Evolutionary conservation across 176 grass and related monocot species (phyloP), one percentile per base, ranked within the genome.

Genomic region (Oryza brachyantha): DNA sequence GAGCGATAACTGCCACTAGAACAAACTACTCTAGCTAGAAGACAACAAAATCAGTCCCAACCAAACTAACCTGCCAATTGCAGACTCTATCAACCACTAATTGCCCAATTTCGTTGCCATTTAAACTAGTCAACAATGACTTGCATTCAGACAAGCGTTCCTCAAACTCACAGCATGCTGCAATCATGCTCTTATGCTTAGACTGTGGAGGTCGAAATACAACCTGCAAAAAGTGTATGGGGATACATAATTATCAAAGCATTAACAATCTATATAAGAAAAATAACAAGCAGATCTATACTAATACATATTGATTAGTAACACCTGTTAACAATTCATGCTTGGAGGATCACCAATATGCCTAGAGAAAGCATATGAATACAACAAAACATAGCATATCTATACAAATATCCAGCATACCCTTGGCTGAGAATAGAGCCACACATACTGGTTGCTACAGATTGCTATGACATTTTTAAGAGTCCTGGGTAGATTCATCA

Each of bases 11-110:
- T 12, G 16, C 50, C 76, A 14, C 12, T 34, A 77, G 14, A 40
- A 35, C n/a, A 41, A 48, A 59, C 79, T 22, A 14, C 16, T 75
- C 16, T 28, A 62, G n/a, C 73, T 34, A 77, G 45, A 82, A 36
- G 37, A 79, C 40, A 62, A 16, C 31, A 66, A 86, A 84, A 41
- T 59, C 52, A 64, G 64, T 41, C 37, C 26, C 45, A 70, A 61
- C 34, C 75, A 77, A 58, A 75, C 74, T 59, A 70, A 97, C 90
- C 93, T 97, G 94, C 86, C 94, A 97, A 79, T 88, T 94, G 76
- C 89, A 94, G 24, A 88, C 79, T 77, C 77, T 85, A 58, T 91
- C 86, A 74, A 86, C 70, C 69, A 85, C 84, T 66, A 86, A 80
- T 74, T 84, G 81, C 14, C 79, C 85, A 70, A 89, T 66, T 63